Percentiles rank a stretch among this genome's conserved stretches.
Evolutionary conservation across 257 asterid species (phyloP).

Genomic region (Salvia rosmarinus): DNA sequence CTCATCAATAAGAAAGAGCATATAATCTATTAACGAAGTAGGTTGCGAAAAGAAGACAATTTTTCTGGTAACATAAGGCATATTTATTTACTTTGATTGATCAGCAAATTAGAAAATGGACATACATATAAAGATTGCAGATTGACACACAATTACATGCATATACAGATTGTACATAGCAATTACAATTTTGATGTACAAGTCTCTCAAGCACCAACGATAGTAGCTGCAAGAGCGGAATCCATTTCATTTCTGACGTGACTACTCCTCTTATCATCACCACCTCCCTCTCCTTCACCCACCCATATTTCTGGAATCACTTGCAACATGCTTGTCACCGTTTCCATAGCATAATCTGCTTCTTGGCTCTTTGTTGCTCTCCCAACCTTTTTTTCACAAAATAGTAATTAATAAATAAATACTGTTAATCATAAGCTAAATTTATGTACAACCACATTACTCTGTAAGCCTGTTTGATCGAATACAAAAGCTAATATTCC

Average conservation of each 20-base stretch:
- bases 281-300: conserved; percentile 33
- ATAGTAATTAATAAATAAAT: no score
- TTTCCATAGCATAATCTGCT: conserved; percentile 75
- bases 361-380: conserved; percentile 56
- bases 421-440: no score
- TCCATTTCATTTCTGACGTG: conserved; percentile 55
- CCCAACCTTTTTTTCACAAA: conserved; percentile 57
- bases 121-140: not conserved
- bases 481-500: no score
- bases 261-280: conserved; percentile 31
- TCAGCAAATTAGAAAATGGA: not conserved
- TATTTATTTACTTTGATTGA: not conserved
- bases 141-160: not conserved
- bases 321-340: conserved; percentile 49
- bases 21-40: not conserved
- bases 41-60: not conserved
- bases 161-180: conserved; percentile 21
- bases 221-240: conserved; percentile 51
- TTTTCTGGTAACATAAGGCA: not conserved
- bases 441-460: no score
- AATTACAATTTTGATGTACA: conserved; percentile 18
- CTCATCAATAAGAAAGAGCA: no score
- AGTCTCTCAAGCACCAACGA: conserved; percentile 59
- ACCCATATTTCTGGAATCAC: conserved; percentile 79
- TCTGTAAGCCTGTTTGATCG: no score